A percentile compares a stretch with the other conserved stretches of the same genome.
Evolutionary conservation across 2,329 filamentous ascomycete genomes (phyloP).

Genomic region (Madurella fahalii): DNA sequence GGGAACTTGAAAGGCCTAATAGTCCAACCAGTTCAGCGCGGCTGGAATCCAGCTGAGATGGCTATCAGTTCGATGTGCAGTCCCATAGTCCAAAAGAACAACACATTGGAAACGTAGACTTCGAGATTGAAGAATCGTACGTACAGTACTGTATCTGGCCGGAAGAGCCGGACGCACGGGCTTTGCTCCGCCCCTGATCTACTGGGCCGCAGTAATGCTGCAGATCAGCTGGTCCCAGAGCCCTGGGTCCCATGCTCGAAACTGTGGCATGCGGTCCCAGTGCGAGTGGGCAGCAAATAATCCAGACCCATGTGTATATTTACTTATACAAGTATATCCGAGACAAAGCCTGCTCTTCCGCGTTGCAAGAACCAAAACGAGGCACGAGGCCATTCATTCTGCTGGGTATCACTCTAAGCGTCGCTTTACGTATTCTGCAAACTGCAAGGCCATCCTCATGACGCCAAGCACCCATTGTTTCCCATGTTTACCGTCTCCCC

Average conservation of each 20-base stretch:
- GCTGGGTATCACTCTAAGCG: no score
- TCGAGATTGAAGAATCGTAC: no score
- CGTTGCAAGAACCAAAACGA: background rate
- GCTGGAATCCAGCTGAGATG: no score
- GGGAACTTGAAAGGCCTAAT: no score
- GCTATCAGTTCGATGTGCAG: no score
- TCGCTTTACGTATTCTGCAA: background rate
- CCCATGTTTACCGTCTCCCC: slow-evolving; percentile 12
- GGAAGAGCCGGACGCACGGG: background rate
- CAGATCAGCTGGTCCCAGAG: background rate
- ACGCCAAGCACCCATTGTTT: background rate
- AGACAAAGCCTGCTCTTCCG: background rate
- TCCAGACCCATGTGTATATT: no score
- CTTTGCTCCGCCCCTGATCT: background rate
- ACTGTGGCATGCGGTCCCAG: no score
- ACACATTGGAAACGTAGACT: no score
- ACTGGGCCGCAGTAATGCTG: background rate
- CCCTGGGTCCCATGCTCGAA: background rate
- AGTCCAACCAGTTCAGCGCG: no score
- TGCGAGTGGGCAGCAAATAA: no score
- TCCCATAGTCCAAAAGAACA: no score
- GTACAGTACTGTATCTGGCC: background rate
- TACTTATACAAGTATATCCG: background rate
- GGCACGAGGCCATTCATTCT: background rate
- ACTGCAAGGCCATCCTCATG: background rate